phyloP scores from a whole-genome alignment of 208 protist species.

The Crithidia expoeki region DNA sequence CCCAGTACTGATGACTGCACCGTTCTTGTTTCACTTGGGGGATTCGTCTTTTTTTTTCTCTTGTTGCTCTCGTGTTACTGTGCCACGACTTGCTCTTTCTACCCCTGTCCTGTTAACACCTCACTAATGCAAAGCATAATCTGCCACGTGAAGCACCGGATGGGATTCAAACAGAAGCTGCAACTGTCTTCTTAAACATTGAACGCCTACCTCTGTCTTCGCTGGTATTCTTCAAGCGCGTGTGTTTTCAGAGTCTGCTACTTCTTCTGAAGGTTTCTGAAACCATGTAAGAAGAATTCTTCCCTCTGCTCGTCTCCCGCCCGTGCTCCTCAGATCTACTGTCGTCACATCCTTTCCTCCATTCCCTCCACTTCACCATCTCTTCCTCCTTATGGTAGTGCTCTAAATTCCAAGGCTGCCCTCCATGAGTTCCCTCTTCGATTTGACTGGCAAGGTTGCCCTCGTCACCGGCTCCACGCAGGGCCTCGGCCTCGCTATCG shows the following conservation, averaged over 20 bases:
- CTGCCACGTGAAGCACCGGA: too few species aligned
- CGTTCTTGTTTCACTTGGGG: background rate
- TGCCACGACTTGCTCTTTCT: too few species aligned
- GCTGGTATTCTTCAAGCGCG: too few species aligned
- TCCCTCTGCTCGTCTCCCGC: background rate
- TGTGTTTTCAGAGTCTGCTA: too few species aligned
- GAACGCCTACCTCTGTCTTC: too few species aligned
- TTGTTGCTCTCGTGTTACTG: too few species aligned
- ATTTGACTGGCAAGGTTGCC: conserved; percentile 15
- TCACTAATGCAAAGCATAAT: too few species aligned
- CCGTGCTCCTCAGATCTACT: background rate
- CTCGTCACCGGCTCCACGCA: conserved; percentile 29
- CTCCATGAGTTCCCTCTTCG: conserved; percentile 11
- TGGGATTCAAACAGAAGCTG: too few species aligned
- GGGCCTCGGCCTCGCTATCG: conserved; percentile 24
- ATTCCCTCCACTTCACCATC: background rate
- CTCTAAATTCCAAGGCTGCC: too few species aligned
- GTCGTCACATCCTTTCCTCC: background rate
- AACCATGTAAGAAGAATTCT: background rate
- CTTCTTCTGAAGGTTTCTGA: too few species aligned
- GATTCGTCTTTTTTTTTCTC: background rate
- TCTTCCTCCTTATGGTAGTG: too few species aligned
- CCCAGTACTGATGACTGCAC: background rate
- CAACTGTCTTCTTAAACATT: too few species aligned
- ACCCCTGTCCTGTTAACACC: background rate